Base-by-base conservation (phyloP, 2,329 filamentous ascomycete genomes). In the Hawksworthiomyces lignivorus region DNA sequence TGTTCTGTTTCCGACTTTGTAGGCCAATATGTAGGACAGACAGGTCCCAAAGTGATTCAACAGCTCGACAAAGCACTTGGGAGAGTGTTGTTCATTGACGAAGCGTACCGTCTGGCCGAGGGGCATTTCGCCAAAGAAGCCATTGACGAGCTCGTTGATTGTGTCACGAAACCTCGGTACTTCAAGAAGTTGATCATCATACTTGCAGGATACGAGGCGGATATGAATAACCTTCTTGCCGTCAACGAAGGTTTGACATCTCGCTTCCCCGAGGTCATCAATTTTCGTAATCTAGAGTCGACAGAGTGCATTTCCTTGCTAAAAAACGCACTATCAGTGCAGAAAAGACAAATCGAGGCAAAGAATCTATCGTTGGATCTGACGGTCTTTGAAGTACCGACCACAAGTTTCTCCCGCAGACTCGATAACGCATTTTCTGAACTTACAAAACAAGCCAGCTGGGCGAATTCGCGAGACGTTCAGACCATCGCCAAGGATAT, bases 81-180 rank as follows among this genome's bases (percentile, higher is more conserved):
- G 0, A 75, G 72, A 18, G 77, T 87, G 0, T 65, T 88, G 0
- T 80, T 87, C 46, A 72, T 88, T 7, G 83, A 87, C 43, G 82
- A 87, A 54, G 82, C 82, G 0, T 87, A 87, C 49, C 70, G 81
- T 0, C 69, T 87, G 1, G 67, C 62, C 0, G 70, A 74, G 1
- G 75, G 75, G 0, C 52, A 54, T 0, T 87, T 76, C 49, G 78
- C 74, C 0, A 70, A 72, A 33, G 72, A 76, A 45, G 72, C 73
- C 0, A 58, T 75, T 3, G 71, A 75, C 32, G 73, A 77, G 52
- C 52, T 77, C 0, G 69, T 76, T 0, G 69, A 74, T 46, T 65
- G 59, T 1, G 53, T 70, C 0, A 74, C 69, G 2, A 75, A 84
- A 46, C 67, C 70, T 0, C 69, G 63, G 28, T 86, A 76, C 53